phyloP scores from a whole-genome alignment of 108 stramenopile species.

The Nitzschia sp. region DNA sequence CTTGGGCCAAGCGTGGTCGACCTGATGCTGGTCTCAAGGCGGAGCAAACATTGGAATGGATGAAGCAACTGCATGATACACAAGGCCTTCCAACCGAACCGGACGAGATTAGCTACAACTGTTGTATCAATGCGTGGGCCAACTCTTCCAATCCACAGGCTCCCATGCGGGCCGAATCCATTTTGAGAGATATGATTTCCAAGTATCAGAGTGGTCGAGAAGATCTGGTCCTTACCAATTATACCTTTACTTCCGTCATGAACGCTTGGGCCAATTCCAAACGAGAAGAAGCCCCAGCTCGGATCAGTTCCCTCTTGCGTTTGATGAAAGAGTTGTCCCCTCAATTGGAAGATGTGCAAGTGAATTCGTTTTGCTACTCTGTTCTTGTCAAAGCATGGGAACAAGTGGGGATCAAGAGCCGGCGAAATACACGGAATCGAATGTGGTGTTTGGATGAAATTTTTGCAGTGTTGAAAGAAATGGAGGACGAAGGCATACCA shows the following conservation, averaged over 20 bases:
- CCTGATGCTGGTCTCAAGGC: constrained; percentile 35
- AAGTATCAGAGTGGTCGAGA: constrained; percentile 11
- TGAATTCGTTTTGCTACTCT: constrained; percentile 15
- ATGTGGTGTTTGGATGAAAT: constrained; percentile 14
- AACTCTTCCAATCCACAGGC: constrained; percentile 20
- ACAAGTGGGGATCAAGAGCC: constrained; percentile 1
- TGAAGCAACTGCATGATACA: constrained; percentile 25
- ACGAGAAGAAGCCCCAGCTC: constrained; percentile 17
- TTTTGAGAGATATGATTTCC: constrained; percentile 34
- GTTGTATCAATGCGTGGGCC: constrained; percentile 43
- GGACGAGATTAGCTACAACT: constrained; percentile 41
- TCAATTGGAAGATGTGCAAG: constrained; percentile 3
- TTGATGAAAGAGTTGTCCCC: constrained; percentile 15
- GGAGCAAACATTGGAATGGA: constrained; percentile 38
- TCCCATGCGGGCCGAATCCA: constrained; percentile 34
- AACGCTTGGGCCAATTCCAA: constrained; percentile 37
- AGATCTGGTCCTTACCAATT: constrained; percentile 6
- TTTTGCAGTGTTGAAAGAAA: constrained; percentile 19
- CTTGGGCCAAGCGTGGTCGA: constrained; percentile 28
- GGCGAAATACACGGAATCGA: background rate
- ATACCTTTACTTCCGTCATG: constrained; percentile 36
- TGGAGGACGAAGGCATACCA: constrained; percentile 22
- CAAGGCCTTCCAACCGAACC: constrained; percentile 51
- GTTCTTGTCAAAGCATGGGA: constrained; percentile 36
- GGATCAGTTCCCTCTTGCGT: constrained; percentile 28